Base-by-base conservation (phyloP, 1,284 basidiomycete species). In the Apiotrichum sp. region DNA sequence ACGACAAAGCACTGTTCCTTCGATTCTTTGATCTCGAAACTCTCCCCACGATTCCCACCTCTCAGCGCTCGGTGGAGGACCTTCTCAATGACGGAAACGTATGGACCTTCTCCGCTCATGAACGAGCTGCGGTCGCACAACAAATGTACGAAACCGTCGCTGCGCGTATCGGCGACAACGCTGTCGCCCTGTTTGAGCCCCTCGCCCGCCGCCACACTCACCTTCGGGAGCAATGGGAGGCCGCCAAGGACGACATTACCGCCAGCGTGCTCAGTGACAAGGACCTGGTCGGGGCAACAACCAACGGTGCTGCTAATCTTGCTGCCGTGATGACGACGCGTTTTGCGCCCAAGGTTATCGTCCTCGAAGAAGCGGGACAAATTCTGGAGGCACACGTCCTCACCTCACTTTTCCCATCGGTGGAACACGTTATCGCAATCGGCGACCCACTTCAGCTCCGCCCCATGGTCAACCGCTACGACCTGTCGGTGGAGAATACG, bases 361-460 rank as follows among this genome's bases (percentile, higher is more conserved):
- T 86, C 36, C 80, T 86, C 1, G 84, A 86, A 68, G 87, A 88
- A 67, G 86, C 86, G 0, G 87, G 87, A 0, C 86, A 88, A 73
- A 85, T 88, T 0, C 78, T 88, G 13, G 87, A 88, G 71, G 83
- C 86, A 2, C 86, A 88, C 62, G 77, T 86, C 10, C 67, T 87
- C 0, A 81, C 80, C 1, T 80, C 78, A 47, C 77, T 87, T 2
- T 83, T 85, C 3, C 82, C 81, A 0, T 83, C 82, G 43, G 54
- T 67, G 36, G 41, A 67, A 52, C 65, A 67, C 35, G 73, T 86
- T 16, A 84, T 87, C 50, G 75, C 82, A 41, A 85, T 87, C 33
- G 86, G 86, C 0, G 86, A 87, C 61, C 86, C 86, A 1, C 75
- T 81, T 3, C 86, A 88, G 70, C 77, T 88, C 2, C 80, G 85